phyloP scores from a whole-genome alignment of 2,329 filamentous ascomycete species.

The Dryadomyces sulphureus region DNA sequence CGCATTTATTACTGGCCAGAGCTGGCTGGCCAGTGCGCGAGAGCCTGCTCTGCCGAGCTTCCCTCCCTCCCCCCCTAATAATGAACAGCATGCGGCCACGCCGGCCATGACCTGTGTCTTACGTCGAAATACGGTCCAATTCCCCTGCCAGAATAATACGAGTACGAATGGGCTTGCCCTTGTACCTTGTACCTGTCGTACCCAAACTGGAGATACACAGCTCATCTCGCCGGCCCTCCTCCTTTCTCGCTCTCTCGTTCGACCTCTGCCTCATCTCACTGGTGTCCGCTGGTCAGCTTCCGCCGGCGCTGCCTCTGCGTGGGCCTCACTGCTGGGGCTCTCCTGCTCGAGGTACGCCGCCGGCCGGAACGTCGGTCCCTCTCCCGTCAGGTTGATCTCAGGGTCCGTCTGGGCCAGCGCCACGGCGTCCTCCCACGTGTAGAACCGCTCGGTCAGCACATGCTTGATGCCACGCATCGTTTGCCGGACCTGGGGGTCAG shows the following conservation, averaged over 20 bases:
- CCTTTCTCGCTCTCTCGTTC: background rate
- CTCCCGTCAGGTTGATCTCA: slow-evolving; percentile 45
- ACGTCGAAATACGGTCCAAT: too few relatives aligned
- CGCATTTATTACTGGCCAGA: too few relatives aligned
- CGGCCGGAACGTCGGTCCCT: slow-evolving; percentile 35
- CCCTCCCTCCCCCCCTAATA: too few relatives aligned
- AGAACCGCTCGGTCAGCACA: slow-evolving; percentile 72
- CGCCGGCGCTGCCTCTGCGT: background rate
- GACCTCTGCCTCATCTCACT: slow-evolving; percentile 6
- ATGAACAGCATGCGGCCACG: too few relatives aligned
- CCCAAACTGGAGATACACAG: too few relatives aligned
- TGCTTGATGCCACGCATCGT: slow-evolving; percentile 79
- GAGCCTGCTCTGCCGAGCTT: too few relatives aligned
- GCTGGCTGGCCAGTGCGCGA: too few relatives aligned
- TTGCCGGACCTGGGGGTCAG: slow-evolving; percentile 45
- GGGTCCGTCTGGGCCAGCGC: slow-evolving; percentile 49
- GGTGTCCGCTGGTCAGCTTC: slow-evolving; percentile 1
- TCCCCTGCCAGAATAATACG: too few relatives aligned
- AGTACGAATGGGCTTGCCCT: too few relatives aligned
- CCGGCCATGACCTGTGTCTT: too few relatives aligned
- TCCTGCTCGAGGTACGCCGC: slow-evolving; percentile 21
- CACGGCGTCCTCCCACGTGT: slow-evolving; percentile 70
- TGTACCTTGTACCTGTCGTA: too few relatives aligned
- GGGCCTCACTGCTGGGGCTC: background rate
- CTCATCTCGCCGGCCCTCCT: background rate